phyloP scores from a whole-genome alignment of 495 filamentous ascomycete species.

The Diplogelasinospora grovesii region DNA sequence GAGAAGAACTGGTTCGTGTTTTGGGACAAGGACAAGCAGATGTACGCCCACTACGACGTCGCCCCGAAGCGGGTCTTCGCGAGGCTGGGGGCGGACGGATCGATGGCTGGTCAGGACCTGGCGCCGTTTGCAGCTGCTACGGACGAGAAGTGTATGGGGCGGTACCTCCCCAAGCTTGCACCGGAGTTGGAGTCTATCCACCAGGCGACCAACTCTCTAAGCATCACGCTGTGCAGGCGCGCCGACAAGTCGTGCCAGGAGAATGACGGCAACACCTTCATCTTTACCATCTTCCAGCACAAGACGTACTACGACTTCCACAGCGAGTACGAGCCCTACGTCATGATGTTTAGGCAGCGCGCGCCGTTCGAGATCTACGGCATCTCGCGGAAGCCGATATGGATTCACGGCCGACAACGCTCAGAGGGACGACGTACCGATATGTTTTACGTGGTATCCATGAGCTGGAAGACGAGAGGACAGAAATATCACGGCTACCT shows the following conservation, averaged over 20 bases:
- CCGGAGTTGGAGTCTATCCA: slow-evolving; percentile 38
- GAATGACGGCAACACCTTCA: slow-evolving; percentile 39
- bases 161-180: slow-evolving; percentile 30
- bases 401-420: slow-evolving; percentile 40
- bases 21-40: slow-evolving; percentile 39
- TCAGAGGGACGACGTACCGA: slow-evolving; percentile 26
- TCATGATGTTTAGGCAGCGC: slow-evolving; percentile 38
- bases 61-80: slow-evolving; percentile 41
- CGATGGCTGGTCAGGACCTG: slow-evolving; percentile 35
- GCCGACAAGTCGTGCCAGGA: slow-evolving; percentile 36
- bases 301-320: slow-evolving; percentile 41
- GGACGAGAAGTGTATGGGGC: slow-evolving; percentile 36
- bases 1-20: slow-evolving; percentile 56
- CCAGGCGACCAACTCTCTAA: slow-evolving; percentile 50
- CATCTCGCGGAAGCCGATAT: slow-evolving; percentile 43
- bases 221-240: slow-evolving; percentile 44
- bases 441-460: slow-evolving; percentile 48
- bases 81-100: slow-evolving; percentile 31
- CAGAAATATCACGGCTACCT: slow-evolving; percentile 43
- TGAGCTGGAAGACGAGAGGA: slow-evolving; percentile 41
- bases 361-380: slow-evolving; percentile 44
- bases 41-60: slow-evolving; percentile 46
- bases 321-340: slow-evolving; percentile 48
- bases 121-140: slow-evolving; percentile 16
- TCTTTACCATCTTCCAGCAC: slow-evolving; percentile 46